Evolutionary conservation across 306 rosid species (phyloP), one percentile per base, ranked within the genome.

Genomic region (Pueraria montana): DNA sequence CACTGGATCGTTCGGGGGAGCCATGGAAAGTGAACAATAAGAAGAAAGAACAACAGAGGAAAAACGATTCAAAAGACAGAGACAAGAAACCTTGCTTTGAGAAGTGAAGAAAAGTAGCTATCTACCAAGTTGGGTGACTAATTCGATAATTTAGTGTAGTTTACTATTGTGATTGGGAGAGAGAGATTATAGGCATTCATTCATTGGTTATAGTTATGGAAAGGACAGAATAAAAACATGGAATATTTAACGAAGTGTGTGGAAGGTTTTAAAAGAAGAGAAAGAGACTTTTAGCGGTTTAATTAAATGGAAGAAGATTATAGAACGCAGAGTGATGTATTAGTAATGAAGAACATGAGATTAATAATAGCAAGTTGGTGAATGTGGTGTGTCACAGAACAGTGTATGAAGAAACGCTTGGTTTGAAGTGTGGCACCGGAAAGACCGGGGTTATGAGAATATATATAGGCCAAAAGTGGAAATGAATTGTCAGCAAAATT

Each of bases 1-100:
- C 27, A 73, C 23, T 40, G 90, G 85, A 32, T 85, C 89, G n/a
- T 91, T 87, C 1, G 90, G 89, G 8, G 97, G 89, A 76, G 93
- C 92, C 98, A 95, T 92, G 83, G 71, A 52, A n/a, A 71, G 45
- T 18, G 16, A 4, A 24, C 11, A 40, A 52, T 2, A 32, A 27
- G 27, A 68, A 66, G 11, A 56, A 34, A 76, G 62, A 40, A 6
- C 4, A 24, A 48, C 8, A 5, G 74, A 18, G 32, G 27, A 40
- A 23, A 45, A 23, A 38, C 50, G 78, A 21, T 48, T 21, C 43
- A 80, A 48, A 32, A 9, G 5, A 2, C 11, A 36, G n/a, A 70
- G 59, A 62, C 17, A 14, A 16, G 4, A 65, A 27, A 27, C 12
- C 68, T 70, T 40, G 80, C 17, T 70, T 70, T 64, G 38, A 65